Conservation (phyloP, 768 basidiomycete genomes). For the Guyanaporus albipodus region DNA sequence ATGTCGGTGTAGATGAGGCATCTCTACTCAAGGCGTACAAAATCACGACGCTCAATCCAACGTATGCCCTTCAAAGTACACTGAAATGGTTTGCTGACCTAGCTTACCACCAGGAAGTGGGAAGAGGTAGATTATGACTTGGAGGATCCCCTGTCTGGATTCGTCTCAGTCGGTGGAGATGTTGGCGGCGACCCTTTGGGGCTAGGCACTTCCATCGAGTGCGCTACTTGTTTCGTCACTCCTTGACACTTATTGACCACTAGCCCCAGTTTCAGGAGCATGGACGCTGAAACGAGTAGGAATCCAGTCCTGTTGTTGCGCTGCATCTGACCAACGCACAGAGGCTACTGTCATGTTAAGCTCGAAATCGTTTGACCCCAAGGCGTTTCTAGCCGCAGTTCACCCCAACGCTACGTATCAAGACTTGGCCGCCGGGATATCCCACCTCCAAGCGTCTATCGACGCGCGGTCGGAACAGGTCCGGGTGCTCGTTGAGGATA, state of each 20-base stretch:
- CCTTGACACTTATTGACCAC: constrained; percentile 1
- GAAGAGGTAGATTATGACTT: constrained; percentile 85
- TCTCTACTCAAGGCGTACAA: constrained; percentile 85
- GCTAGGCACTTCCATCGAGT: constrained; percentile 63
- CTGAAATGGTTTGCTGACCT: constrained; percentile 2
- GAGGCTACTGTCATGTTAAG: constrained; percentile 80
- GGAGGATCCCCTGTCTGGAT: constrained; percentile 67
- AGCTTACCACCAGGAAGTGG: constrained; percentile 59
- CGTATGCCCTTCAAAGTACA: constrained; percentile 41
- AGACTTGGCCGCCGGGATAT: constrained; percentile 77
- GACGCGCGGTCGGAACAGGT: constrained; percentile 94
- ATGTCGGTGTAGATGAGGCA: constrained; percentile 75
- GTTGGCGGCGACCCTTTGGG: constrained; percentile 76
- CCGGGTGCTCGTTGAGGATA: constrained; percentile 91
- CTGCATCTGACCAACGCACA: constrained; percentile 27
- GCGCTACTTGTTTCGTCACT: constrained; percentile 20
- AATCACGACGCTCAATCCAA: constrained; percentile 71
- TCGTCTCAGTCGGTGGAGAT: constrained; percentile 57
- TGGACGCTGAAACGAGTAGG: constrained; percentile 76
- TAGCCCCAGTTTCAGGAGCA: constrained; percentile 49
- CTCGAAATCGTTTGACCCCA: constrained; percentile 95
- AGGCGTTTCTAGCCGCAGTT: constrained; percentile 83
- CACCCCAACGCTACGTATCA: constrained; percentile 96
- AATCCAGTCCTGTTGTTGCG: constrained; percentile 4
- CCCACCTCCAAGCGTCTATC: constrained; percentile 70